Conservation (phyloP, 148 eudicot genomes). For the Simmondsia chinensis region DNA sequence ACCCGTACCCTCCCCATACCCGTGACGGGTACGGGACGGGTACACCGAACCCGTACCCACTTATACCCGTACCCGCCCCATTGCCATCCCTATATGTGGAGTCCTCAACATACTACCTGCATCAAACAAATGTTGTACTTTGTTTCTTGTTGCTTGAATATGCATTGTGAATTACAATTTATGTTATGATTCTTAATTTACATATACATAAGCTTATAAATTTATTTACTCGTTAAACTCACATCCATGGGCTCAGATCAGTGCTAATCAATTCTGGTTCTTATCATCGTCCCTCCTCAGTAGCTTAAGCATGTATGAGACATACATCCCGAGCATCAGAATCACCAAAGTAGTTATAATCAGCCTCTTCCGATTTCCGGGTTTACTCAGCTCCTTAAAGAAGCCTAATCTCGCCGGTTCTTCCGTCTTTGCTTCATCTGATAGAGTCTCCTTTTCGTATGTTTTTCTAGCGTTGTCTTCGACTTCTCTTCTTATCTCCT, state of each 20-base stretch:
- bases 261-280: not conserved
- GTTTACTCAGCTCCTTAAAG: constrained; percentile 25
- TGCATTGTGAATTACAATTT: not conserved
- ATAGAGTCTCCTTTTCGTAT: not conserved
- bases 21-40: too few relatives aligned
- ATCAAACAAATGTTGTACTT: not conserved
- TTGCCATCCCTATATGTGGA: too few relatives aligned
- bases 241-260: not conserved
- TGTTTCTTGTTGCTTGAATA: constrained; percentile 4
- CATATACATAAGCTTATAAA: too few relatives aligned
- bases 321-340: constrained; percentile 23
- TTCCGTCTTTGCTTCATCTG: not conserved
- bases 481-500: too few relatives aligned
- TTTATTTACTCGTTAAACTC: too few relatives aligned
- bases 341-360: constrained; percentile 19
- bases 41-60: too few relatives aligned
- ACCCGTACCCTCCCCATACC: too few relatives aligned
- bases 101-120: too few relatives aligned
- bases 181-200: too few relatives aligned
- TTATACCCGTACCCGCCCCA: too few relatives aligned
- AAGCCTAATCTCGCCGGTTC: constrained; percentile 5
- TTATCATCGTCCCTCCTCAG: constrained; percentile 3
- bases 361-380: constrained; percentile 19
- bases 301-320: constrained; percentile 14
- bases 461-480: constrained; percentile 10